A percentile compares a stretch with the other conserved stretches of the same genome.
These are phyloP conservation scores for Ilex asprella DNA, from an alignment of 257 asterid species.

Conservation along the genomic window DNA sequence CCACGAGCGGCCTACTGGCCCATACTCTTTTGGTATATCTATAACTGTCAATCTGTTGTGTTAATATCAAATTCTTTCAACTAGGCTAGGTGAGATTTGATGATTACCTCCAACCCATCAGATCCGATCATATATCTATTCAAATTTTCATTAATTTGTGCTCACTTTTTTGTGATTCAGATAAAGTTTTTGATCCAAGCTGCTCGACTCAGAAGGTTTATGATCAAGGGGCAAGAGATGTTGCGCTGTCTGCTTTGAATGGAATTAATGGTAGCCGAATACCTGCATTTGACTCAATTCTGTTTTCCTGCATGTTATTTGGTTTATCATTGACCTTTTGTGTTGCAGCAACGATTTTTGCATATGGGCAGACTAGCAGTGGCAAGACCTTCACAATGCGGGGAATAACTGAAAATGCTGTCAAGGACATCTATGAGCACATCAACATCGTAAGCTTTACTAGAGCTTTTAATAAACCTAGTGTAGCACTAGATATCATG, in stretches of 20 bases:
- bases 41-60: too few relatives aligned
- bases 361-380: slow-evolving; percentile 96
- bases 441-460: slow-evolving; percentile 43
- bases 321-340: slow-evolving; percentile 5
- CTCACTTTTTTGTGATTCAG: slow-evolving; percentile 25
- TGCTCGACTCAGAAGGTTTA: slow-evolving; percentile 70
- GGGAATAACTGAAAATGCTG: slow-evolving; percentile 80
- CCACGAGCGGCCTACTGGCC: slow-evolving; percentile 69
- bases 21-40: slow-evolving; percentile 58
- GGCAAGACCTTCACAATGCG: slow-evolving; percentile 97
- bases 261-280: slow-evolving; percentile 74
- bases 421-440: slow-evolving; percentile 77
- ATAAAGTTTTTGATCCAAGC: slow-evolving; percentile 73
- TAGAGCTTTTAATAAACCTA: slow-evolving; percentile 3
- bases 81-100: neutral
- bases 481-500: neutral
- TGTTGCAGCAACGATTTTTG: slow-evolving; percentile 81
- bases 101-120: too few relatives aligned
- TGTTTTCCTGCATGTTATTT: neutral
- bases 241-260: slow-evolving; percentile 79
- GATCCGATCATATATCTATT: neutral
- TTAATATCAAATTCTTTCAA: neutral
- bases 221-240: slow-evolving; percentile 86
- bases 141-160: neutral
- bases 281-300: neutral